Evolutionary conservation across 345 rosid genomes (phyloP).

Genomic region (Kandelia obovata): DNA sequence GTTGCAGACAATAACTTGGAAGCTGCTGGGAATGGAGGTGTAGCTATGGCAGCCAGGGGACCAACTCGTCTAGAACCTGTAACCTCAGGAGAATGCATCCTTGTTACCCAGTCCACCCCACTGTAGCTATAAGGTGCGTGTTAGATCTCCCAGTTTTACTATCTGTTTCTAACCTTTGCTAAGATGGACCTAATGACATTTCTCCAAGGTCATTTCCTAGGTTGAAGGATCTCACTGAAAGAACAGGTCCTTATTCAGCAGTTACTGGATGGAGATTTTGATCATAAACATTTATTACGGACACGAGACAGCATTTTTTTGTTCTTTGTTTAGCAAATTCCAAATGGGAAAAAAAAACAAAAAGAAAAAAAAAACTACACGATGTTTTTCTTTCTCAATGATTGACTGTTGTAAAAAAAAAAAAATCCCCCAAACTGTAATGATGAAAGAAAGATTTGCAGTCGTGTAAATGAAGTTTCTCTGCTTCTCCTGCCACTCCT

Average conservation of each 20-base stretch:
- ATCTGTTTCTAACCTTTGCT: conserved; percentile 1
- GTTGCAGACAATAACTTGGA: conserved; percentile 32
- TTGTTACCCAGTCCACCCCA: neutral
- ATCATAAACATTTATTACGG: neutral
- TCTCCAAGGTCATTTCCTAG: neutral
- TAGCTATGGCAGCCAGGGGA: conserved; percentile 1
- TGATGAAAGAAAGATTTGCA: too few species aligned
- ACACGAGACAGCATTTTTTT: neutral
- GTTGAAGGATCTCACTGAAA: neutral
- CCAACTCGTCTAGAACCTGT: neutral
- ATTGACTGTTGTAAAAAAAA: too few species aligned
- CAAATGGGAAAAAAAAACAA: too few species aligned
- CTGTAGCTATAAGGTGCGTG: conserved; percentile 1
- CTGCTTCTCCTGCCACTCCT: too few species aligned
- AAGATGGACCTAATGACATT: neutral
- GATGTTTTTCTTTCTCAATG: too few species aligned
- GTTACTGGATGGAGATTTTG: neutral
- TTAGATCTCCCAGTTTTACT: neutral
- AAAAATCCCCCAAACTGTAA: too few species aligned
- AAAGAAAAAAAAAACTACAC: too few species aligned
- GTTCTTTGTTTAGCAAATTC: neutral
- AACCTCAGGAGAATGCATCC: conserved; percentile 3
- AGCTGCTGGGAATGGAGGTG: conserved; percentile 33
- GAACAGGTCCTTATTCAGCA: neutral
- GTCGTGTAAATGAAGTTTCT: too few species aligned